phyloP scores from a whole-genome alignment of 2,329 filamentous ascomycete species.

The Leptosphaerulina australis region DNA sequence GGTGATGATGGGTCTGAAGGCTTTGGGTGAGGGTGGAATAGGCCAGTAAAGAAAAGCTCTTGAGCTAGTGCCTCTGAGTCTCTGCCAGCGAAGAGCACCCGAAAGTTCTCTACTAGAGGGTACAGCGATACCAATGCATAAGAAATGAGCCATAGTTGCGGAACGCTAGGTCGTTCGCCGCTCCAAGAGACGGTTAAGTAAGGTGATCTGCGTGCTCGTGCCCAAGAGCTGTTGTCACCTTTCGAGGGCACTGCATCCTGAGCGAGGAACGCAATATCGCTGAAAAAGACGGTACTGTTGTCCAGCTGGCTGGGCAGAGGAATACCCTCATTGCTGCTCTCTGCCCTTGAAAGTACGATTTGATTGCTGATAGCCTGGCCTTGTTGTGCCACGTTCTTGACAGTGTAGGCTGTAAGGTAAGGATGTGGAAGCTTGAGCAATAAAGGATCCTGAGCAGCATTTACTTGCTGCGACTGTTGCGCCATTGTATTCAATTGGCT shows the following conservation, averaged over 20 bases:
- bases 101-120: conserved; percentile 54
- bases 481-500: conserved; percentile 25
- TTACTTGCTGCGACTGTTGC: conserved; percentile 23
- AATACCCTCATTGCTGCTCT: conserved; percentile 27
- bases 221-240: conserved; percentile 51
- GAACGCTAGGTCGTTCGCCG: conserved; percentile 49
- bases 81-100: conserved; percentile 50
- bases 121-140: conserved; percentile 55
- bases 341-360: conserved; percentile 28
- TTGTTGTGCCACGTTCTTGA: conserved; percentile 32
- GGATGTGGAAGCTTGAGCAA: conserved; percentile 47
- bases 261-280: conserved; percentile 35
- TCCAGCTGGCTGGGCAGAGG: conserved; percentile 37
- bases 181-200: conserved; percentile 53
- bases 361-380: conserved; percentile 29
- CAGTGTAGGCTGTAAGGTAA: conserved; percentile 45
- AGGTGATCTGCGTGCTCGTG: conserved; percentile 53
- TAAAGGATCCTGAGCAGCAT: conserved; percentile 27
- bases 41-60: conserved; percentile 52
- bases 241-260: conserved; percentile 33
- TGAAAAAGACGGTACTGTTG: conserved; percentile 38
- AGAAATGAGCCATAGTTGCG: conserved; percentile 56
- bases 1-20: conserved; percentile 43
- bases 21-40: conserved; percentile 52
- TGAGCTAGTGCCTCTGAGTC: conserved; percentile 46